Conservation (phyloP, 768 basidiomycete species). For the Butyriboletus loyo region DNA sequence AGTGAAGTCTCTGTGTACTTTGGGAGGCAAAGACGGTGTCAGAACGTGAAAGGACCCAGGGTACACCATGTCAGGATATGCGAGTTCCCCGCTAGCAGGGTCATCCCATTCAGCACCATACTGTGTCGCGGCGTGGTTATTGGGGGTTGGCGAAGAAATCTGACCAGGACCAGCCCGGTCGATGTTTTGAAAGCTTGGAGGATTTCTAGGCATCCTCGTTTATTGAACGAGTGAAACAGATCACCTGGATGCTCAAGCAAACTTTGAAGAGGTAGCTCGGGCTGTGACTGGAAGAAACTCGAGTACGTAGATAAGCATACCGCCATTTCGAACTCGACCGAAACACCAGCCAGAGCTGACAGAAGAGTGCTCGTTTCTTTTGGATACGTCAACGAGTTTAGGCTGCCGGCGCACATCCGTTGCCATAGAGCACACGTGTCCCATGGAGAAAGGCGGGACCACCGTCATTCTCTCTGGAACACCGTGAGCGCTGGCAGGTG, state of each 20-base stretch:
- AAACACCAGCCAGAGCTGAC: conserved; percentile 1
- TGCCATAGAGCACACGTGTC: not conserved
- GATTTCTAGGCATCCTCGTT: conserved; percentile 19
- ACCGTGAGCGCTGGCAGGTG: not conserved
- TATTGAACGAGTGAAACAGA: conserved; percentile 10
- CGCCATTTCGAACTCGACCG: conserved; percentile 19
- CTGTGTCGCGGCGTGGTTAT: not conserved
- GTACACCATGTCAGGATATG: conserved; percentile 6
- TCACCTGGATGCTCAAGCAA: conserved; percentile 16
- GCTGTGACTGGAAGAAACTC: not conserved
- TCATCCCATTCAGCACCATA: not conserved
- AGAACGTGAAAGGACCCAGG: conserved; percentile 10
- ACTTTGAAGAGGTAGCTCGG: not conserved
- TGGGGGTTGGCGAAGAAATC: not conserved
- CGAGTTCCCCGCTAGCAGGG: not conserved
- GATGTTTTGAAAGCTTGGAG: conserved; percentile 1
- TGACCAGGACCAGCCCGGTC: conserved; percentile 24
- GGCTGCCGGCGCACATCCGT: too few relatives aligned
- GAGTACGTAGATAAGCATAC: conserved; percentile 9
- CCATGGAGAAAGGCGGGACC: conserved; percentile 3
- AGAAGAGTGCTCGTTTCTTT: not conserved
- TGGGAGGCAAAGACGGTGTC: conserved; percentile 3
- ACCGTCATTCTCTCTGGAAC: conserved; percentile 4
- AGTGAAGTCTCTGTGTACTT: not conserved
- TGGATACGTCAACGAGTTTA: not conserved